Evolutionary conservation across 2,329 filamentous ascomycete species (phyloP).

Genomic region (Coniochaeta sp.): DNA sequence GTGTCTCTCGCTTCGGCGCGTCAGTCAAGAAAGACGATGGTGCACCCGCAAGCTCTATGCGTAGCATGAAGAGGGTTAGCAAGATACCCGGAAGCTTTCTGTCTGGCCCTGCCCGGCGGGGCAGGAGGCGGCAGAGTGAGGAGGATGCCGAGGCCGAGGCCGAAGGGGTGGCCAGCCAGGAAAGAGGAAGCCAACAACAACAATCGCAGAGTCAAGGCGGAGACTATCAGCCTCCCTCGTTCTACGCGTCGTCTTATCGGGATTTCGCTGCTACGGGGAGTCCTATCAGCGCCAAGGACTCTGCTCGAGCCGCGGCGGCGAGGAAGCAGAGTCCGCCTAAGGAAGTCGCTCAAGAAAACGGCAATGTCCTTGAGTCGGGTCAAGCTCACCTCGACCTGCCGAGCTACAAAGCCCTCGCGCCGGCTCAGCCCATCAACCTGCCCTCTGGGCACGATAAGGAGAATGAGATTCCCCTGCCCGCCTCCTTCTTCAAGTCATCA

Average conservation of each 20-base stretch:
- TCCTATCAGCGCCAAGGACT: slow-evolving; percentile 43
- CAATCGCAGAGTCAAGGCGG: slow-evolving; percentile 10
- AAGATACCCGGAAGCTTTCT: slow-evolving; percentile 71
- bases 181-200: slow-evolving; percentile 31
- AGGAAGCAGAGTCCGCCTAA: slow-evolving; percentile 22
- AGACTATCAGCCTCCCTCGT: slow-evolving; percentile 28
- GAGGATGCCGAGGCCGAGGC: slow-evolving; percentile 50
- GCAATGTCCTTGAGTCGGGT: slow-evolving; percentile 14
- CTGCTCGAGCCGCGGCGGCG: slow-evolving; percentile 29
- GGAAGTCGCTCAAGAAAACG: slow-evolving; percentile 9
- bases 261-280: slow-evolving; percentile 51
- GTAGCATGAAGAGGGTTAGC: slow-evolving; percentile 63
- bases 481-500: slow-evolving; percentile 58
- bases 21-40: slow-evolving; percentile 53
- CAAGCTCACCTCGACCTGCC: slow-evolving; percentile 25
- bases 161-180: slow-evolving; percentile 32
- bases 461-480: slow-evolving; percentile 54
- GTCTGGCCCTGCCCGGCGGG: slow-evolving; percentile 71
- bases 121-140: slow-evolving; percentile 59
- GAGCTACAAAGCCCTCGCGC: slow-evolving; percentile 47
- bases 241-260: slow-evolving; percentile 33
- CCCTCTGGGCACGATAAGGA: slow-evolving; percentile 71
- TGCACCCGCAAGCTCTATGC: slow-evolving; percentile 65
- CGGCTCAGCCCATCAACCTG: slow-evolving; percentile 37
- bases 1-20: slow-evolving; percentile 44